These are phyloP conservation scores for Verruconis gallopava DNA, from an alignment of 2,329 filamentous ascomycete genomes.

Conservation along the genomic window DNA sequence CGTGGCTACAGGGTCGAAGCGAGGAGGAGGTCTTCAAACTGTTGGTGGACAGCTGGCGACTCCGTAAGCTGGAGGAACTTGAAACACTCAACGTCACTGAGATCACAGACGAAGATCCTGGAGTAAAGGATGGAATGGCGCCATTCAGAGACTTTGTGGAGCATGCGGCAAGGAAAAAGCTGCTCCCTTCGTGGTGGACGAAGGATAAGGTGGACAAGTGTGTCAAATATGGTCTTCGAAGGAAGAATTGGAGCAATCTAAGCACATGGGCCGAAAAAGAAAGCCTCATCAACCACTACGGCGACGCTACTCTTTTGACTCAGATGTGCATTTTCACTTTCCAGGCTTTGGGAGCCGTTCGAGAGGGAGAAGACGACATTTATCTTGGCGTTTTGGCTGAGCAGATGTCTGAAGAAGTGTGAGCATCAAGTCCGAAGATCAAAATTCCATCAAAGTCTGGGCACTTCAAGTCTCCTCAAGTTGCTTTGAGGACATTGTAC, in stretches of 20 bases:
- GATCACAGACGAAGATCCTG: neutral
- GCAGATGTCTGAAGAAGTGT: no score
- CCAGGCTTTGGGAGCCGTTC: neutral
- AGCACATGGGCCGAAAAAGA: neutral
- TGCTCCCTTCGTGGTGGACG: neutral
- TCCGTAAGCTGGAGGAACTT: neutral
- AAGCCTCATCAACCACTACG: neutral
- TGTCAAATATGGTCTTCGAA: neutral
- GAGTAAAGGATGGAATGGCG: neutral
- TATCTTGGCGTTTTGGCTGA: no score
- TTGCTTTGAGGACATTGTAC: no score
- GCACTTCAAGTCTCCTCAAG: no score
- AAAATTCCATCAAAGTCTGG: no score
- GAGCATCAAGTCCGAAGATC: no score
- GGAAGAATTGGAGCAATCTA: neutral
- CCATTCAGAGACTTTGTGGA: neutral
- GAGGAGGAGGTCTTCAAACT: neutral
- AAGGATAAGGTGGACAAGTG: neutral
- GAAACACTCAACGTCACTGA: neutral
- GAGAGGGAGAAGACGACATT: neutral
- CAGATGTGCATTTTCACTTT: neutral
- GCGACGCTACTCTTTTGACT: neutral
- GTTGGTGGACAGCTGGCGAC: neutral
- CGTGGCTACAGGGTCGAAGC: neutral
- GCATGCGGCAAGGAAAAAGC: neutral